Evolutionary conservation across 306 rosid genomes (phyloP), one percentile per base, ranked within the genome.

Genomic region (Corylus heterophylla): DNA sequence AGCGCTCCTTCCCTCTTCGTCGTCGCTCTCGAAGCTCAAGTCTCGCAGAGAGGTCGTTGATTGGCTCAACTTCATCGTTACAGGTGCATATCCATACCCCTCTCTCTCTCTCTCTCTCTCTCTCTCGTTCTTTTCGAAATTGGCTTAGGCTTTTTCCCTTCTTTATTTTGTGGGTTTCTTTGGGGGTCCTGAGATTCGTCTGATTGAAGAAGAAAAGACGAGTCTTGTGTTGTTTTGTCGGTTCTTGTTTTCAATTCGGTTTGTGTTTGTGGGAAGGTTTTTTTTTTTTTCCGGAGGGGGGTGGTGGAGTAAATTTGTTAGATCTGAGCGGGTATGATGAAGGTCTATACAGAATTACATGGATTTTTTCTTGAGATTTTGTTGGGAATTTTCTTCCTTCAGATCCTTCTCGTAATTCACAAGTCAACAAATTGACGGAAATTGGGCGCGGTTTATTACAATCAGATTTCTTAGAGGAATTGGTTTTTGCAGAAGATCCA

Each of bases 11-110:
- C 72, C 85, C 0, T 4, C 85, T 2, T 80, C 58, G 17, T 29
- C 74, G 0, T 80, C 84, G 74, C 71, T 80, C 6, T 77, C 74
- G 2, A 94, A 90, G 85, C 97, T 92, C 78, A 92, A 89, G 79
- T 92, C 97, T 0, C 87, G 97, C 2, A 83, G 88, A 59, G 97
- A 94, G 50, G 98, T 89, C 62, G 25, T 91, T 25, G 93, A 91
- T 83, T 94, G 97, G 97, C 87, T 94, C 70, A 81, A 86, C 56
- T 88, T 90, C 3, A 52, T 94, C 4, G 79, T 89, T 83, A 83
- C 97, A 86, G 97, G 98, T 92, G n/a, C n/a, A 14, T n/a, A 56
- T 5, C 63, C 29, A 4, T 35, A 31, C 12, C 18, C 25, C 5
- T 48, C 22, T n/a, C 18, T 17, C 4, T 10, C 22, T 31, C 54